Conservation (phyloP, 2,329 filamentous ascomycete species). For the Cladobotryum mycophilum region DNA sequence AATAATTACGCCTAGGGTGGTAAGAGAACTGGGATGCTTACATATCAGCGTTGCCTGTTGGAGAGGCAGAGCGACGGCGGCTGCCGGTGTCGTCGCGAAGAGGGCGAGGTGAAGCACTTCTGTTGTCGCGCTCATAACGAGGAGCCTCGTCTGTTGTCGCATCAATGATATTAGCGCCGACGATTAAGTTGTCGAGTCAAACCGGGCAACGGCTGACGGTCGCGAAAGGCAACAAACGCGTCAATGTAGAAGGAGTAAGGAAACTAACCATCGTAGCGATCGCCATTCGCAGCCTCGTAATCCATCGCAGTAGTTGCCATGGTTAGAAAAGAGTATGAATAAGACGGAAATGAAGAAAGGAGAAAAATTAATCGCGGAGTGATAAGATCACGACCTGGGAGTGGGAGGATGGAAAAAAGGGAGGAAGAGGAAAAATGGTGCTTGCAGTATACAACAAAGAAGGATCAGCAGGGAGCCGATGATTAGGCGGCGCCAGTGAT, state of each 20-base stretch:
- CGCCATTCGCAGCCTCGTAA: conserved; percentile 61
- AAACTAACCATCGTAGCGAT: conserved; percentile 58
- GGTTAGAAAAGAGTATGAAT: conserved; percentile 15
- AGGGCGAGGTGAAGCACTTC: conserved; percentile 59
- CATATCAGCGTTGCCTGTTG: conserved; percentile 40
- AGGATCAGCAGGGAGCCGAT: conserved; percentile 19
- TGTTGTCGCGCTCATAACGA: conserved; percentile 60
- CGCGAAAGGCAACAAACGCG: conserved; percentile 9
- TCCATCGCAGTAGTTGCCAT: conserved; percentile 65
- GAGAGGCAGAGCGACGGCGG: conserved; percentile 58
- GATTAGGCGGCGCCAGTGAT: conserved; percentile 18
- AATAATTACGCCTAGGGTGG: conserved; percentile 5
- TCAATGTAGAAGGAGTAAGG: conserved; percentile 6
- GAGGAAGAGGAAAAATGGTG: conserved; percentile 1
- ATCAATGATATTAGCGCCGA: neutral
- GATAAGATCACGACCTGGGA: conserved; percentile 7
- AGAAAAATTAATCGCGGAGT: conserved; percentile 4
- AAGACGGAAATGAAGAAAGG: conserved; percentile 10
- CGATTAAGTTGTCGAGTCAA: neutral
- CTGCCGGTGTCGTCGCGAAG: conserved; percentile 53
- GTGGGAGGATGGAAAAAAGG: conserved; percentile 3
- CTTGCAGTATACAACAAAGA: conserved; percentile 5
- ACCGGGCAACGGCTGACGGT: conserved; percentile 6
- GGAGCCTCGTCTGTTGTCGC: conserved; percentile 50
- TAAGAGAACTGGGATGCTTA: conserved; percentile 13